Evolutionary conservation across 73 alveolate genomes (phyloP).

Genomic region (Loxodes magnus): DNA sequence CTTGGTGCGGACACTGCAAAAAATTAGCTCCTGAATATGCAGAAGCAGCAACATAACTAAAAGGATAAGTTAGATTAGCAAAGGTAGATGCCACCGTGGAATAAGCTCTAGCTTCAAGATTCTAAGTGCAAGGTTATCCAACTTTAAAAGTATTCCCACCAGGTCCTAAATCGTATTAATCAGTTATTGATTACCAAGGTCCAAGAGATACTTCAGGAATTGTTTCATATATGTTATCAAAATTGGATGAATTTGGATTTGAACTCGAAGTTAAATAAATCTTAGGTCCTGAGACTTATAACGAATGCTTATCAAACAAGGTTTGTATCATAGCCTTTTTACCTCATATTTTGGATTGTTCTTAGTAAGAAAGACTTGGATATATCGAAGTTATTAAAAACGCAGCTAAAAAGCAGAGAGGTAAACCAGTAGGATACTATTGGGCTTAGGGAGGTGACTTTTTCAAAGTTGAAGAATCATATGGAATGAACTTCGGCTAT

Average conservation of each 20-base stretch:
- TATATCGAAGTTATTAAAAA: slow-evolving; percentile 49
- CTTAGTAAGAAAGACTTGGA: slow-evolving; percentile 65
- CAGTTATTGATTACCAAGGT: slow-evolving; percentile 37
- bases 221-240: slow-evolving; percentile 37
- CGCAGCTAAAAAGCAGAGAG: slow-evolving; percentile 59
- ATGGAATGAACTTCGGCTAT: slow-evolving; percentile 78
- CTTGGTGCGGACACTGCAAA: slow-evolving; percentile 95
- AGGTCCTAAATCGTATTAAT: slow-evolving; percentile 24
- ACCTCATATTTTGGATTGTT: slow-evolving; percentile 87
- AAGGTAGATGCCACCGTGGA: slow-evolving; percentile 90
- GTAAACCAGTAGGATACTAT: slow-evolving; percentile 73
- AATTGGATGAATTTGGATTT: slow-evolving; percentile 28
- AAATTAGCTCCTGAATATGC: slow-evolving; percentile 91
- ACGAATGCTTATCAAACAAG: slow-evolving; percentile 41
- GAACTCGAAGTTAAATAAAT: slow-evolving; percentile 32
- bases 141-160: slow-evolving; percentile 81
- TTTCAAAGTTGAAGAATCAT: slow-evolving; percentile 66
- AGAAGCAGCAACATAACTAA: slow-evolving; percentile 73
- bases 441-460: slow-evolving; percentile 93
- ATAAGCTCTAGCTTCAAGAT: slow-evolving; percentile 55
- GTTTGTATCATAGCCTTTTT: slow-evolving; percentile 77
- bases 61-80: slow-evolving; percentile 82
- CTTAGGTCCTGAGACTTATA: slow-evolving; percentile 11
- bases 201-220: slow-evolving; percentile 56
- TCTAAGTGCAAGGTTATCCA: slow-evolving; percentile 75